phyloP scores from a whole-genome alignment of 148 eudicot genomes.

The Chenopodium album region DNA sequence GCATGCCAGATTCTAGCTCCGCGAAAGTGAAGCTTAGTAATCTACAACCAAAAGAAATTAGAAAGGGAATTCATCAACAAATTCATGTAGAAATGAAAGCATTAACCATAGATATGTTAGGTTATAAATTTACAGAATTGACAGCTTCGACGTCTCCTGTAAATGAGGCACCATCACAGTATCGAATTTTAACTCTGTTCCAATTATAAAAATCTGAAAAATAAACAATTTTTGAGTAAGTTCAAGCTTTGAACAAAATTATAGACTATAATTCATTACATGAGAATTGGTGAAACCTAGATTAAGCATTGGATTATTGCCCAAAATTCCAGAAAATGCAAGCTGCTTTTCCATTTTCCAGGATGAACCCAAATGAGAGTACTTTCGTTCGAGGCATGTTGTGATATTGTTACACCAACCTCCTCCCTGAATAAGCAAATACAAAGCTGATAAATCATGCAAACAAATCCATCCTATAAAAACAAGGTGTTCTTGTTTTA shows the following conservation, averaged over 20 bases:
- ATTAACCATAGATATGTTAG: not conserved
- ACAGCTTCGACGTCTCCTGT: conserved; percentile 88
- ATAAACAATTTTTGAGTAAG: conserved; percentile 11
- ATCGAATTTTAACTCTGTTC: conserved; percentile 87
- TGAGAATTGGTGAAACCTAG: conserved; percentile 46
- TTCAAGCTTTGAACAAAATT: not conserved
- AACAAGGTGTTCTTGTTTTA: too few relatives aligned
- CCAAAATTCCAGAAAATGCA: conserved; percentile 72
- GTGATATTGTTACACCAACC: conserved; percentile 90
- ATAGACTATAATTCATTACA: not conserved
- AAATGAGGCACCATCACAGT: conserved; percentile 96
- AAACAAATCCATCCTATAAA: not conserved
- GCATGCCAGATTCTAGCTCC: conserved; percentile 82
- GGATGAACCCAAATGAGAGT: conserved; percentile 68
- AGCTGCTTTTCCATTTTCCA: conserved; percentile 50
- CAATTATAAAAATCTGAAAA: conserved; percentile 80
- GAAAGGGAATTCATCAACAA: not conserved
- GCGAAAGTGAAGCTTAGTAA: conserved; percentile 71
- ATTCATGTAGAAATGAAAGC: not conserved
- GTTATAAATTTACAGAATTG: conserved; percentile 56
- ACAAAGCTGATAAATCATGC: not conserved
- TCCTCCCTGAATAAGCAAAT: conserved; percentile 58
- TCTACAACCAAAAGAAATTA: conserved; percentile 31
- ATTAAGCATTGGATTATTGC: conserved; percentile 48
- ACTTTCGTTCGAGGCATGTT: conserved; percentile 58